These are phyloP conservation scores for Fusarium sp. DNA, from an alignment of 2,329 filamentous ascomycete species.

Conservation along the genomic window DNA sequence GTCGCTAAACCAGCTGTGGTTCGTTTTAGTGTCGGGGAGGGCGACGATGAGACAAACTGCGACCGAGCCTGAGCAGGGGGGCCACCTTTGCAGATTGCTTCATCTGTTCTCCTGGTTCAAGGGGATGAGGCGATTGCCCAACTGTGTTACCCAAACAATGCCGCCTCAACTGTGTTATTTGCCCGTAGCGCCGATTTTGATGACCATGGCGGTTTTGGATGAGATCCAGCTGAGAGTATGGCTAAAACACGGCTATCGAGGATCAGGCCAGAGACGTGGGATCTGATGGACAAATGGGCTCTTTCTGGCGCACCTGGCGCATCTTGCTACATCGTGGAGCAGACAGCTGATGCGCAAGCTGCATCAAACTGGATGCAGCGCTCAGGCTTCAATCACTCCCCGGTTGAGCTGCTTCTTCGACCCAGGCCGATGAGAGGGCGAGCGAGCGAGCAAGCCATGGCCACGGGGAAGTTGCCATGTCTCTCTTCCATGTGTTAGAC, in stretches of 20 bases:
- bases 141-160: constrained; percentile 23
- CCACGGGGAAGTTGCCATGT: constrained; percentile 1
- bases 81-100: constrained; percentile 38
- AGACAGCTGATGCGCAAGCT: constrained; percentile 21
- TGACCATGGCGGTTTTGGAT: constrained; percentile 32
- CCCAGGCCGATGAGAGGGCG: background rate
- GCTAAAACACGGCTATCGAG: constrained; percentile 29
- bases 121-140: constrained; percentile 10
- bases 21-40: constrained; percentile 40
- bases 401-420: constrained; percentile 11
- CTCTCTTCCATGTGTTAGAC: background rate
- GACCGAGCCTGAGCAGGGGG: constrained; percentile 23
- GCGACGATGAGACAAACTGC: constrained; percentile 35
- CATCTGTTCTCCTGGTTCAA: constrained; percentile 32
- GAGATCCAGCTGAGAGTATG: constrained; percentile 29
- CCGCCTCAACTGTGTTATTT: constrained; percentile 36
- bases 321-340: constrained; percentile 8
- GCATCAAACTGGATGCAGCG: constrained; percentile 13
- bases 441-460: constrained; percentile 12
- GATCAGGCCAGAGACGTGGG: constrained; percentile 23
- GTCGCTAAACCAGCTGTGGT: constrained; percentile 35
- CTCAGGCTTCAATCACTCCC: constrained; percentile 5
- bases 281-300: constrained; percentile 27
- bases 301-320: constrained; percentile 8
- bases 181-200: constrained; percentile 32